Conservation (phyloP, 345 rosid genomes). For the Dimocarpus longan region DNA sequence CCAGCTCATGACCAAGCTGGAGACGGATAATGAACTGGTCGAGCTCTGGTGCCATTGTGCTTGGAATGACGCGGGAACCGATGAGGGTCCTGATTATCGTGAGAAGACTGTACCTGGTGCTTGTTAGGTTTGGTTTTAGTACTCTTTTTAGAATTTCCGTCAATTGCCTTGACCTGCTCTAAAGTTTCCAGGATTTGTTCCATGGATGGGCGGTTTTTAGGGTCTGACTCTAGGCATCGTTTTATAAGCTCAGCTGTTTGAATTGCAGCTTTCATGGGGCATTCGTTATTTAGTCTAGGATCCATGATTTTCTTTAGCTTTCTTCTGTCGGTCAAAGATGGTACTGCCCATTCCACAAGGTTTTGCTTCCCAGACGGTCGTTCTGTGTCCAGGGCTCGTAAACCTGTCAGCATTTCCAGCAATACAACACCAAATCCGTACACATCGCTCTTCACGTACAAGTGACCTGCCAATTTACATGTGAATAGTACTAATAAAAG, state of each 20-base stretch:
- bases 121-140: background rate
- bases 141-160: slow-evolving; percentile 39
- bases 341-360: slow-evolving; percentile 67
- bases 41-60: background rate
- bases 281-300: slow-evolving; percentile 53
- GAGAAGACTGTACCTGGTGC: background rate
- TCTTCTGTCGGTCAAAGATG: slow-evolving; percentile 43
- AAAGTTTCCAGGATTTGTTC: slow-evolving; percentile 52
- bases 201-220: slow-evolving; percentile 74
- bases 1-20: background rate
- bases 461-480: slow-evolving; percentile 50
- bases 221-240: slow-evolving; percentile 62
- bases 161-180: slow-evolving; percentile 36
- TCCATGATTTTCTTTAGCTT: slow-evolving; percentile 74
- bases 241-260: slow-evolving; percentile 51
- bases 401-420: slow-evolving; percentile 74
- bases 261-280: slow-evolving; percentile 51
- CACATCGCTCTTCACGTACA: slow-evolving; percentile 83
- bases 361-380: slow-evolving; percentile 48
- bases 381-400: slow-evolving; percentile 56
- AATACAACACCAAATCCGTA: slow-evolving; percentile 87
- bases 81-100: background rate
- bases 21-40: background rate
- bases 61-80: slow-evolving; percentile 12
- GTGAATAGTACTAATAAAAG: too few relatives aligned